Evolutionary conservation across 176 grass and related monocot species (phyloP).

Genomic region (Raddia distichophylla): DNA sequence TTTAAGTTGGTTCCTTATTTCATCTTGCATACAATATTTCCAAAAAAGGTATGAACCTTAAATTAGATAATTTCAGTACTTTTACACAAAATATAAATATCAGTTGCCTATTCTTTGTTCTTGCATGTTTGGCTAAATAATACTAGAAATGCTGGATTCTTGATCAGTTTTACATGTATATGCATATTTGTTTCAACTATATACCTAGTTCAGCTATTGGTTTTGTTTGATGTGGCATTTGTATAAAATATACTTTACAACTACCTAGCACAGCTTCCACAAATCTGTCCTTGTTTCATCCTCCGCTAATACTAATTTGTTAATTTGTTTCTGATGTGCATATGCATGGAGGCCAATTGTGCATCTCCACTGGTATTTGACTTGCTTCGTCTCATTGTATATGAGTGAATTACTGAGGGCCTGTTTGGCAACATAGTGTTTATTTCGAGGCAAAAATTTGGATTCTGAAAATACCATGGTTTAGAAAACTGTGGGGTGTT

Average conservation of each 20-base stretch:
- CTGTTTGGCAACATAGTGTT: no score
- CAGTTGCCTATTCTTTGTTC: not conserved
- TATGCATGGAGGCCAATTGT: not conserved
- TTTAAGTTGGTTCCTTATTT: not conserved
- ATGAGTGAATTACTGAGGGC: not conserved
- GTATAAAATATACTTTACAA: not conserved
- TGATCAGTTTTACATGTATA: not conserved
- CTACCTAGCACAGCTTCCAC: not conserved
- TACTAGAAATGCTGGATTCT: not conserved
- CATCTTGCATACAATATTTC: not conserved
- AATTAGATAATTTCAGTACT: not conserved
- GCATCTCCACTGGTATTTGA: not conserved
- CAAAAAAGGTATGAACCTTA: not conserved
- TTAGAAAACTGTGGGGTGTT: no score
- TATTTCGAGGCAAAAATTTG: no score
- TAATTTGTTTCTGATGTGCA: not conserved
- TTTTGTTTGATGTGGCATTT: not conserved
- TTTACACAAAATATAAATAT: not conserved
- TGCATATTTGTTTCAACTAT: not conserved
- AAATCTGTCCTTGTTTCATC: not conserved
- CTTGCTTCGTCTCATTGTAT: not conserved
- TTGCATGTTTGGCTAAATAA: not conserved
- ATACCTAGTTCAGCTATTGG: not conserved
- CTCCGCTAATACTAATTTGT: not conserved
- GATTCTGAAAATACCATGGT: no score